Base-by-base conservation (phyloP, 2,329 filamentous ascomycete genomes). In the Fusarium redolens region DNA sequence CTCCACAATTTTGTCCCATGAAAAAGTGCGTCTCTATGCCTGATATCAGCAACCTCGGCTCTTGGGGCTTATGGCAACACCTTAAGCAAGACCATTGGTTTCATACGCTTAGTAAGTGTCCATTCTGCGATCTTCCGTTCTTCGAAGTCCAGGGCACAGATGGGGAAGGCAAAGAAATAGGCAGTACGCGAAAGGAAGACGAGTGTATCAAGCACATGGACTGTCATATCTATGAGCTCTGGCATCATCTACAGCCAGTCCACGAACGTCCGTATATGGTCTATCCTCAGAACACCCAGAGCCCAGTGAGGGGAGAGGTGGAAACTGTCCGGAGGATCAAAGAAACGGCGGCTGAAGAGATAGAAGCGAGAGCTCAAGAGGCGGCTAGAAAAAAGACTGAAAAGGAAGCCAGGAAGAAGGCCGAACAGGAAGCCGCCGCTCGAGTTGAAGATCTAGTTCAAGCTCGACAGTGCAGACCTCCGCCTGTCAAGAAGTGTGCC, bases 171-270 rank as follows among this genome's bases (percentile, higher is more conserved):
- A 17, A 41, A 7, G 13, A 15, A 5, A 14, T 31, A 7, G 7
- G 28, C 11, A 13, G n/a, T 7, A 10, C 17, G 4, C 30, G 44
- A 5, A 45, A 60, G 5, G 15, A 30, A 0, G 28, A 60, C 1
- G 69, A 75, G 7, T 68, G 72, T n/a, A 59, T 67, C 45, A 60
- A 64, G 45, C 75, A 77, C 45, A 37, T 75, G 20, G 75, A 77
- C 31, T 77, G 74, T 6, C 75, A 77, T 47, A 31, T 72, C 40
- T 65, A 75, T 15, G 5, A 45, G 2, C 75, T 77, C 11, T 77
- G 75, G 75, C 62, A 64, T 25, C 11, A n/a, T 3, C 7, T 75
- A 18, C 30, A 45, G n/a, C 61, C 63, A 1, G n/a, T 28, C 5
- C 15, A 13, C 14, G 13, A 22, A 2, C 25, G 25, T 43, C 37